These are phyloP conservation scores for Leishmania amazonensis DNA, from an alignment of 208 protist genomes.

Conservation along the genomic window DNA sequence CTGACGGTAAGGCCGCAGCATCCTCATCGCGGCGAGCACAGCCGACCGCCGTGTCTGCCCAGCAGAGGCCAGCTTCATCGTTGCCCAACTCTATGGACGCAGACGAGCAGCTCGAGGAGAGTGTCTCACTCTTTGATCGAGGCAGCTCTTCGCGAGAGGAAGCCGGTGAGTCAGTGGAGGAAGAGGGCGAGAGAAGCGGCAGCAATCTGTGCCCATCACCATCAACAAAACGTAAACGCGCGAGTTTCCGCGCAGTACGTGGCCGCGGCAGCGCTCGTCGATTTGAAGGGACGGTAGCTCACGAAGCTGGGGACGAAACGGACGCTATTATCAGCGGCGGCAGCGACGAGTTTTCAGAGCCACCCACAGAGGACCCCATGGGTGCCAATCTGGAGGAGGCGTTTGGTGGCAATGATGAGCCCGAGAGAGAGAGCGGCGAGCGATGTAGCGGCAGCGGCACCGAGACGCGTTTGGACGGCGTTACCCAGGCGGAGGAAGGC, in stretches of 20 bases:
- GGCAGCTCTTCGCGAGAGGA: not conserved
- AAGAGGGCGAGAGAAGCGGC: not conserved
- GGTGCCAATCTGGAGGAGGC: not conserved
- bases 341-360: not conserved
- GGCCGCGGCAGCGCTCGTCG: not conserved
- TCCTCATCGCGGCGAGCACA: not conserved
- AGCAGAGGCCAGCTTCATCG: not conserved
- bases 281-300: not conserved
- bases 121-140: not conserved
- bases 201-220: not conserved
- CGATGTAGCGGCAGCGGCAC: not conserved
- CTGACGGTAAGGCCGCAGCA: not conserved
- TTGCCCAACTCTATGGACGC: not conserved
- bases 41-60: not conserved
- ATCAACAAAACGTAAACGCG: not conserved
- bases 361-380: conserved; percentile 1
- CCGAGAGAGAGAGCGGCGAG: not conserved
- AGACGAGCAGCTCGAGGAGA: not conserved
- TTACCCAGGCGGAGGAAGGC: not conserved
- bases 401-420: not conserved
- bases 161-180: not conserved
- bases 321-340: not conserved
- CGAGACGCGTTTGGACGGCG: conserved; percentile 1
- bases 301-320: not conserved
- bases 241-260: not conserved